Evolutionary conservation across 495 filamentous ascomycete species (phyloP), one percentile per base, ranked within the genome.

Genomic region (Astrocystis sublimbata): DNA sequence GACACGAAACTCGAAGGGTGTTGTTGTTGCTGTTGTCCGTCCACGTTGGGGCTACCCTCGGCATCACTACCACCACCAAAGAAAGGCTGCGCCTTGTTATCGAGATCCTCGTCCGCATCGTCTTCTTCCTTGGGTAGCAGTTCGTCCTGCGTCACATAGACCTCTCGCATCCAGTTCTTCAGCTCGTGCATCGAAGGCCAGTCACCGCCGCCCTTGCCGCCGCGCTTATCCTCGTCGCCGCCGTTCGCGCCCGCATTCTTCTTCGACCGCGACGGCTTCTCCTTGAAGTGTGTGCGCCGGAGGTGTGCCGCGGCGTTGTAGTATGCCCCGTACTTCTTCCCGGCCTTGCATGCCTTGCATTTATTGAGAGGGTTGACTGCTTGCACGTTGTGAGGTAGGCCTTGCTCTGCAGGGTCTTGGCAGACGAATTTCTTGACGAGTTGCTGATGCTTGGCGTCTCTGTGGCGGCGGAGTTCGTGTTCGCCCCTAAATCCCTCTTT

Each of bases 251-350:
- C 72, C 51, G 76, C 66, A 23, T 71, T 70, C 51, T 70, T 71
- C 43, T 75, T 71, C 61, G 78, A 81, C 5, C 78, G 74, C 23
- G 72, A 74, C 6, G 74, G 71, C 68, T 77, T 79, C 62, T 76
- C 66, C 46, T 75, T 78, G 80, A 97, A 98, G 71, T 98, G 94
- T 15, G 90, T 90, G 19, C 94, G 86, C 19, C 93, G 85, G 13
- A 98, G 82, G 71, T 97, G 94, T 0, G 93, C 93, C 2, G 93
- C 92, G 1, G 93, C 93, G 65, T 98, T 98, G 71, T 98, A 97
- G 74, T 98, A 96, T 23, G 89, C 91, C 4, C 89, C 89, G 68
- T 98, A 98, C 58, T 79, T 81, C 77, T 97, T 97, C 50, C 81
- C 76, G 24, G 83, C 83, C 9, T 82, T 82, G 63, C 94, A 98